These are phyloP conservation scores for Pseudozyma sp. DNA, from an alignment of 1,284 basidiomycete genomes.

Conservation along the genomic window DNA sequence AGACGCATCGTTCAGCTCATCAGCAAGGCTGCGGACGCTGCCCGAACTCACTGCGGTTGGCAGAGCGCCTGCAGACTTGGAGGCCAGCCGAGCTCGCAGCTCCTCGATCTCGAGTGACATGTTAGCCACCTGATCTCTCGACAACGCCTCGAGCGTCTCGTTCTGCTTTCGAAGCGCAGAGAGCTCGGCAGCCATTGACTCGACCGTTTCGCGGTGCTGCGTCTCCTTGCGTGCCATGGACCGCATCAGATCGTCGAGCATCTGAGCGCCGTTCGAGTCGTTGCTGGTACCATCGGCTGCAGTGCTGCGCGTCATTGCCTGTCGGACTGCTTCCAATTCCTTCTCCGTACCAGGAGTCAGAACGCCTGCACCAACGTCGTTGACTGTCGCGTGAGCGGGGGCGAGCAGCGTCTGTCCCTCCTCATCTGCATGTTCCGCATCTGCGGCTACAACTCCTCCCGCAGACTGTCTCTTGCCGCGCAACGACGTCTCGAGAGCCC, in stretches of 20 bases:
- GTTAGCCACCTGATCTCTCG: conserved; percentile 84
- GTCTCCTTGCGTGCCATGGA: conserved; percentile 96
- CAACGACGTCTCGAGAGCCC: conserved; percentile 42
- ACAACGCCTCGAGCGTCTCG: conserved; percentile 81
- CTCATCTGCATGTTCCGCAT: neutral
- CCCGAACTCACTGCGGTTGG: conserved; percentile 6
- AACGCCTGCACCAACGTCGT: conserved; percentile 10
- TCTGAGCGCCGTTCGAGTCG: conserved; percentile 21
- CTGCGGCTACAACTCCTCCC: neutral
- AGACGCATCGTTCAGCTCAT: conserved; percentile 76
- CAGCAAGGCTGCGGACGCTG: conserved; percentile 76
- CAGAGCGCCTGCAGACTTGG: conserved; percentile 13
- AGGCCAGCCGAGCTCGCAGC: conserved; percentile 75
- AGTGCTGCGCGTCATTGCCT: conserved; percentile 21
- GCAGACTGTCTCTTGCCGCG: conserved; percentile 11
- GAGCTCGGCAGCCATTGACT: conserved; percentile 78
- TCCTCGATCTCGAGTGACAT: conserved; percentile 81
- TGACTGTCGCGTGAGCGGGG: neutral
- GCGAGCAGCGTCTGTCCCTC: conserved; percentile 4
- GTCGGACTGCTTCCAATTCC: conserved; percentile 38
- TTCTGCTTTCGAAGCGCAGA: conserved; percentile 78
- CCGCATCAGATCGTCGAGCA: conserved; percentile 59
- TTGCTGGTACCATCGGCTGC: conserved; percentile 3
- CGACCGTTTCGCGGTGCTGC: conserved; percentile 80
- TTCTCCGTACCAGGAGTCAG: conserved; percentile 44